Base-by-base conservation (phyloP, 305 asterid genomes). In the Solanum hybrid region DNA sequence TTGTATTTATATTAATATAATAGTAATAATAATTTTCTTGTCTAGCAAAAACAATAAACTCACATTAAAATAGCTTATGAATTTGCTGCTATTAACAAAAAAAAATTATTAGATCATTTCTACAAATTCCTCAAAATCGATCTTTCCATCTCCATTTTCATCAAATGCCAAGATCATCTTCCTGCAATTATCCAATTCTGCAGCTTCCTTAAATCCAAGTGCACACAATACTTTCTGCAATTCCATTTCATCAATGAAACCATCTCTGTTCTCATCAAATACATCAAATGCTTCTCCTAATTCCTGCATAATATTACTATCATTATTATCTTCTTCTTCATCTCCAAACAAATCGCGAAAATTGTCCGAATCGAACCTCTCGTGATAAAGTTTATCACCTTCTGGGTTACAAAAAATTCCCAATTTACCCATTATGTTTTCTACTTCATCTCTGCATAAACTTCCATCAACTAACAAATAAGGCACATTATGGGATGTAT, bases 221-320 rank as follows among this genome's bases (percentile, higher is more conserved):
- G 90, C 92, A 78, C 91, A 86, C 2, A 95, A 12, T 29, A 95
- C 93, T 81, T 78, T 95, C 78, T 95, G 94, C 92, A 95, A 85
- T 89, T 95, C 96, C 35, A 37, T 79, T 2, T 90, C 96, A 88
- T 95, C 98, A 69, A 95, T 95, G 75, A 92, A 92, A 27, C 98
- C 98, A 90, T 95, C 98, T 87, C 81, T 87, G 34, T 93, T 94
- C 81, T 86, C 88, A 85, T 95, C 98, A 78, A 93, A 95, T 82
- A 95, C 96, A 31, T 93, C 89, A 35, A 95, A 95, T 37, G 98
- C 95, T 78, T 88, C 94, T 51, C 89, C 91, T 88, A 94, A 92
- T 89, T 95, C 98, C 36, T 93, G 95, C 91, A 91, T 60, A 7
- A 9, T 75, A 82, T 10, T 78, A 77, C 37, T 35, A 77, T 34